phyloP scores from a whole-genome alignment of 306 rosid species.

The Fragaria nilgerrensis region DNA sequence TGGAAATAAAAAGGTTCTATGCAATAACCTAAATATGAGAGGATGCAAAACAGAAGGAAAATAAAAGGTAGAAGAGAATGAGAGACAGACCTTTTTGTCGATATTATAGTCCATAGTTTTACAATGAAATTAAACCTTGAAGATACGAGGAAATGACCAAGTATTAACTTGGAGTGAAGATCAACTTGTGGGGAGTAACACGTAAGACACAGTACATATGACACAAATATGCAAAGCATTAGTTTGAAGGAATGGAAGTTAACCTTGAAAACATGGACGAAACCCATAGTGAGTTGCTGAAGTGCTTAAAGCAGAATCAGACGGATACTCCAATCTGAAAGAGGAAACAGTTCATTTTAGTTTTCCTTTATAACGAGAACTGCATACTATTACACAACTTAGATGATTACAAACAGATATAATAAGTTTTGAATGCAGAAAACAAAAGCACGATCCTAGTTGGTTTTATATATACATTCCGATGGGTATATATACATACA shows the following conservation, averaged over 20 bases:
- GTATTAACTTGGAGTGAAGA: background rate
- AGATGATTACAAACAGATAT: too few relatives aligned
- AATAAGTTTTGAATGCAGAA: too few relatives aligned
- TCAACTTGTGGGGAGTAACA: background rate
- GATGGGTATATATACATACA: too few relatives aligned
- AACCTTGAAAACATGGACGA: conserved; percentile 54
- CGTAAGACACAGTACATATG: background rate
- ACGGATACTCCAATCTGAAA: conserved; percentile 39
- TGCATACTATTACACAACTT: too few relatives aligned
- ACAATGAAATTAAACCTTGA: too few relatives aligned
- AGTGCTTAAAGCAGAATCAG: conserved; percentile 18
- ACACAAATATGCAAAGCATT: background rate
- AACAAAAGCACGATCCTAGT: too few relatives aligned
- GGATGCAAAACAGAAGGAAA: background rate
- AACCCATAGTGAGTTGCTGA: conserved; percentile 27
- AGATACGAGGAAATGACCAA: background rate
- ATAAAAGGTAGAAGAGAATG: background rate
- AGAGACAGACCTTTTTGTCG: background rate
- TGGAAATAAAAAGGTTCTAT: background rate
- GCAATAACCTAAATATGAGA: background rate
- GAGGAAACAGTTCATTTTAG: background rate
- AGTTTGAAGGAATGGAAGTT: conserved; percentile 2
- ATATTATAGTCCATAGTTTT: background rate
- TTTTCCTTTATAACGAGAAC: too few relatives aligned
- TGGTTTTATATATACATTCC: too few relatives aligned